These are phyloP conservation scores for Saitoella complicata DNA, from an alignment of 805 yeast species.

Conservation along the genomic window DNA sequence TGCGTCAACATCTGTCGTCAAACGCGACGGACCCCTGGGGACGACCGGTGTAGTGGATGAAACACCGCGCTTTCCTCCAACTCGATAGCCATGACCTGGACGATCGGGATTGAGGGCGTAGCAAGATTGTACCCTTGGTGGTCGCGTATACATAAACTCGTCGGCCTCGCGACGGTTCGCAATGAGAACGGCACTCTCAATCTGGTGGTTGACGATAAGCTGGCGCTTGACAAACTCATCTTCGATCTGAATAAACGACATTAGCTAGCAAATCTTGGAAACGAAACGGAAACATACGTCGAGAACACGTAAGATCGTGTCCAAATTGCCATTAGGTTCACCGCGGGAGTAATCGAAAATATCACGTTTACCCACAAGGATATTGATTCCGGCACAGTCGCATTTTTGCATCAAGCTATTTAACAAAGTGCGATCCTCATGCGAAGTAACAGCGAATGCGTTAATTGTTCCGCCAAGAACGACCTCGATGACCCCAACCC, in stretches of 20 bases:
- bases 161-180: constrained; percentile 38
- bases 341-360: constrained; percentile 35
- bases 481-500: constrained; percentile 48
- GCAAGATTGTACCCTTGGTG: constrained; percentile 28
- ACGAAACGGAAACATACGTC: constrained; percentile 13
- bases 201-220: constrained; percentile 39
- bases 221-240: constrained; percentile 41
- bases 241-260: constrained; percentile 21
- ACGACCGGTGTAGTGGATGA: constrained; percentile 38
- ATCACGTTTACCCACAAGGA: constrained; percentile 40
- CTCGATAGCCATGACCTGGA: constrained; percentile 31
- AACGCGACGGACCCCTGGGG: constrained; percentile 11
- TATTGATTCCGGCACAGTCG: constrained; percentile 18
- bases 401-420: constrained; percentile 8
- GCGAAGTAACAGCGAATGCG: constrained; percentile 52
- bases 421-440: constrained; percentile 34
- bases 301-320: constrained; percentile 45
- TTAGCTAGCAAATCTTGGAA: neutral
- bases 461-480: constrained; percentile 33
- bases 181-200: constrained; percentile 44
- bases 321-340: constrained; percentile 26
- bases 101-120: constrained; percentile 27
- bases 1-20: constrained; percentile 9
- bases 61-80: constrained; percentile 25
- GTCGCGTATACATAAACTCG: constrained; percentile 22